Evolutionary conservation across 1,284 basidiomycete species (phyloP), one percentile per base, ranked within the genome.

Genomic region (Inonotus hispidus): DNA sequence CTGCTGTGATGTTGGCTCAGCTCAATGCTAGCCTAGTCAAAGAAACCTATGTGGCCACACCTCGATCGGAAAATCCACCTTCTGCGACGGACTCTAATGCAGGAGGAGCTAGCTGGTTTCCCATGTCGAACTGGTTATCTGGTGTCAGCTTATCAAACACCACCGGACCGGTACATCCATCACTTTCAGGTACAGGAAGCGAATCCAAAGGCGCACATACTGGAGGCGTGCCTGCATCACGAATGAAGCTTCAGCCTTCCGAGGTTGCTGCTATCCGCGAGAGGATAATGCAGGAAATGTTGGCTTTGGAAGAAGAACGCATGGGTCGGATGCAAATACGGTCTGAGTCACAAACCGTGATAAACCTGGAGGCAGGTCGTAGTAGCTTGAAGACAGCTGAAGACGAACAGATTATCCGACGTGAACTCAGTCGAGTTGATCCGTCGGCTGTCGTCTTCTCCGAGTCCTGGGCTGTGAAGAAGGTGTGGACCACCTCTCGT

Each of bases 231-330:
- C 66, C 70, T 10, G 71, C 78, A 1, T 77, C 77, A 56, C 82
- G 86, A 56, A 79, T 87, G 75, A 82, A 82, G 45, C 75, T 98
- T 10, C 88, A 90, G 60, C 81, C 85, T 13, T 78, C 86, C 1
- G 92, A 97, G 71, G 94, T 93, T 0, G 82, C 92, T 0, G 90
- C 90, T 0, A 99, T 99, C 67, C 84, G 93, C 14, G 92, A 95
- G 68, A 82, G 95, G 27, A 99, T 99, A 68, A 99, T 99, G 97
- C 86, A 92, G 69, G 96, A 99, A 79, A 99, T 99, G 96, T 82
- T 98, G 69, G 82, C 92, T 43, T 77, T 99, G 27, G 96, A 99
- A 73, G 95, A 99, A 71, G 94, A 98, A 73, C 84, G 96, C 25
- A 96, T 99, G 87, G 84, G 90, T 61, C 83, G 95, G 14, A 99